Conservation (phyloP, 2,329 filamentous ascomycete species). For the Clarireedia paspali region DNA sequence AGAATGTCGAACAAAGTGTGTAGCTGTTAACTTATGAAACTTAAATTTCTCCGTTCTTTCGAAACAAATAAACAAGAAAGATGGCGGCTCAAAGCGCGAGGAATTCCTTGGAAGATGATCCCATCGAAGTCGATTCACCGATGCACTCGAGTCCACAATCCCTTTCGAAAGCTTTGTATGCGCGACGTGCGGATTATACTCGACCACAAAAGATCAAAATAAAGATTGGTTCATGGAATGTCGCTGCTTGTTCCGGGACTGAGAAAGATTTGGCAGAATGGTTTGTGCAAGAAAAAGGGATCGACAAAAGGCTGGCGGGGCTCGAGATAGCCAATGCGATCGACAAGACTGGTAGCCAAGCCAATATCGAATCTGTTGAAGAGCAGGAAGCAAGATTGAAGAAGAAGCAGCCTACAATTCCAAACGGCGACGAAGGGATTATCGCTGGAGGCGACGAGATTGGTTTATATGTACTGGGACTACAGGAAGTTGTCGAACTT, state of each 20-base stretch:
- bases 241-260: conserved; percentile 74
- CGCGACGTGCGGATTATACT: conserved; percentile 72
- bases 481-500: conserved; percentile 90
- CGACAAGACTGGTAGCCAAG: conserved; percentile 24
- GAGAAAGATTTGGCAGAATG: conserved; percentile 83
- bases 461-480: conserved; percentile 79
- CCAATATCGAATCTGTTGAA: conserved; percentile 36
- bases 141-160: conserved; percentile 43
- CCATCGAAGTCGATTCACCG: conserved; percentile 9
- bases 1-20: background rate
- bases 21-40: background rate
- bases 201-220: conserved; percentile 67
- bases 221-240: conserved; percentile 94
- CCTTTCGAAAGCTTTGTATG: conserved; percentile 59
- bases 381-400: conserved; percentile 39
- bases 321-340: conserved; percentile 39
- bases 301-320: conserved; percentile 55
- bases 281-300: conserved; percentile 73
- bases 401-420: conserved; percentile 35
- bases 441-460: conserved; percentile 60
- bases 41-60: background rate
- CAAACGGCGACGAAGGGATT: conserved; percentile 33
- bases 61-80: background rate
- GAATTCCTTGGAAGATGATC: conserved; percentile 10
- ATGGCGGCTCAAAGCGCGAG: conserved; percentile 14